phyloP scores from a whole-genome alignment of 140 eudicot genomes.

The Flaveria floridana region DNA sequence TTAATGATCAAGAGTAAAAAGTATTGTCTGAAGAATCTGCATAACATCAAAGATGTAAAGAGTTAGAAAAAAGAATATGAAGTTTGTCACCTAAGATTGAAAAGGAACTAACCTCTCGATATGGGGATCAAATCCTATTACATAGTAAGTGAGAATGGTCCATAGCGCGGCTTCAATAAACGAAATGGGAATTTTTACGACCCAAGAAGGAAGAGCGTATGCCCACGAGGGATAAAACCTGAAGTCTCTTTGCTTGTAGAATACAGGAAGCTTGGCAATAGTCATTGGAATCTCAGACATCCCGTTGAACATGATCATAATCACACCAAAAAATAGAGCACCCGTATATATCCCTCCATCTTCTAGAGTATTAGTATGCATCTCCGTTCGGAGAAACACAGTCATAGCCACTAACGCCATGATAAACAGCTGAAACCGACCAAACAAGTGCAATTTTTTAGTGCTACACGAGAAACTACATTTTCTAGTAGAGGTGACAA shows the following conservation, averaged over 20 bases:
- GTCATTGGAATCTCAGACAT: constrained; percentile 80
- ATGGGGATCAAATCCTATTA: constrained; percentile 71
- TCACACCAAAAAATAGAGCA: constrained; percentile 51
- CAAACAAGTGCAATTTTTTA: constrained; percentile 3
- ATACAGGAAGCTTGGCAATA: constrained; percentile 81
- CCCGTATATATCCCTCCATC: constrained; percentile 64
- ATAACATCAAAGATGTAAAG: constrained; percentile 8
- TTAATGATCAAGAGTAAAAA: constrained; percentile 46
- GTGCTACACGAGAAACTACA: neutral
- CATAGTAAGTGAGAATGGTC: constrained; percentile 64
- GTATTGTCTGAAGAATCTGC: constrained; percentile 64
- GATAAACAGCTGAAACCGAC: constrained; percentile 41
- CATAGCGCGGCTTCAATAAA: constrained; percentile 62
- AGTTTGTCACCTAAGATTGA: neutral
- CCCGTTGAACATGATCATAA: constrained; percentile 65
- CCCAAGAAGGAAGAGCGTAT: constrained; percentile 77
- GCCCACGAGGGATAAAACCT: constrained; percentile 77
- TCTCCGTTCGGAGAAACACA: constrained; percentile 62
- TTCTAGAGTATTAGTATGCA: constrained; percentile 40
- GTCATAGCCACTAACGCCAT: constrained; percentile 63
- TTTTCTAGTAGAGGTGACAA: neutral
- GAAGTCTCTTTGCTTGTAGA: constrained; percentile 81
- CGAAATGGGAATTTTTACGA: constrained; percentile 66
- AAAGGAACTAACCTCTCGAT: constrained; percentile 44
- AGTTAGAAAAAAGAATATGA: neutral